Conservation (phyloP, 768 basidiomycete species). For the Scleroderma citrinum region DNA sequence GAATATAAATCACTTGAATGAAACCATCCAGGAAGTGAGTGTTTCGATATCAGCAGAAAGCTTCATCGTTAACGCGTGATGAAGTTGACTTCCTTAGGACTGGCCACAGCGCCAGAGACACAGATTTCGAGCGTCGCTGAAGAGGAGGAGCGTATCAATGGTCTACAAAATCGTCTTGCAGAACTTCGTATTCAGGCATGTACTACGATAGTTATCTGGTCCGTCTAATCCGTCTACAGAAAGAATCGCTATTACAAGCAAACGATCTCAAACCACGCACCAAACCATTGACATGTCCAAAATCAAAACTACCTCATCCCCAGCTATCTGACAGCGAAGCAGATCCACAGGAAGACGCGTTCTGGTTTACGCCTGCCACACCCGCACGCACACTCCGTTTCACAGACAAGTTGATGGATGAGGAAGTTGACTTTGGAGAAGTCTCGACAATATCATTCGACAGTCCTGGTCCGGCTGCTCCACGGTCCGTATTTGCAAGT, state of each 20-base stretch:
- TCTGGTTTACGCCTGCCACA: slow-evolving; percentile 58
- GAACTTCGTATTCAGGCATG: slow-evolving; percentile 37
- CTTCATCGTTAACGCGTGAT: background rate
- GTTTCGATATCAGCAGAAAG: background rate
- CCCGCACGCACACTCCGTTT: slow-evolving; percentile 56
- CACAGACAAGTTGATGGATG: slow-evolving; percentile 56
- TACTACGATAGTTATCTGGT: background rate
- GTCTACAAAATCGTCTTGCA: slow-evolving; percentile 37
- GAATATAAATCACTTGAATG: slow-evolving; percentile 31
- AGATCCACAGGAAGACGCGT: slow-evolving; percentile 46
- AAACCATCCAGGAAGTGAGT: slow-evolving; percentile 37
- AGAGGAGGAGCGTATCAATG: slow-evolving; percentile 39
- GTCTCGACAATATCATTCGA: slow-evolving; percentile 41
- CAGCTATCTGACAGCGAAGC: slow-evolving; percentile 13
- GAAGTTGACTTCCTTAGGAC: slow-evolving; percentile 14
- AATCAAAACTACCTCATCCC: slow-evolving; percentile 1
- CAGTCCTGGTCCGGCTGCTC: slow-evolving; percentile 35
- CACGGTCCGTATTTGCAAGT: slow-evolving; percentile 24
- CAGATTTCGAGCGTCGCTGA: slow-evolving; percentile 27
- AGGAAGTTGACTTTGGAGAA: slow-evolving; percentile 53
- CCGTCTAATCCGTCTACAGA: slow-evolving; percentile 13
- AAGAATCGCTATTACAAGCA: slow-evolving; percentile 21
- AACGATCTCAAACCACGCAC: slow-evolving; percentile 10
- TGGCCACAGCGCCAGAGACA: slow-evolving; percentile 14
- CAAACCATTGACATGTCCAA: slow-evolving; percentile 9